These are phyloP conservation scores for Fistulinella cinereoalba DNA, from an alignment of 1,284 basidiomycete species.

Conservation along the genomic window DNA sequence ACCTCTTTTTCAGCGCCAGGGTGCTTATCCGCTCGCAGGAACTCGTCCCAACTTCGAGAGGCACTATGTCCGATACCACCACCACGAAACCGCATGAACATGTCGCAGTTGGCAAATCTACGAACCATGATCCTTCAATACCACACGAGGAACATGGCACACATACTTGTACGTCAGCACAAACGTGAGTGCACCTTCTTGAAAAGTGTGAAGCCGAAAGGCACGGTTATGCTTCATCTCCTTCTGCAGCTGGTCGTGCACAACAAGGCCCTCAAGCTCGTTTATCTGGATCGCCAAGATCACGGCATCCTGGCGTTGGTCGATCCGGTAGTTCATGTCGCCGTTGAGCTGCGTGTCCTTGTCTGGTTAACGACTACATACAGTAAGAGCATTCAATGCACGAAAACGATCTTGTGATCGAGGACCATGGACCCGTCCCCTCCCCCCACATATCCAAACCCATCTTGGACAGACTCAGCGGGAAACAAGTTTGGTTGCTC, in stretches of 20 bases:
- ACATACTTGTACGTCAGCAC: slow-evolving; percentile 97
- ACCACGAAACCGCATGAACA: background rate
- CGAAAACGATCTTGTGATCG: slow-evolving; percentile 92
- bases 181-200: slow-evolving; percentile 81
- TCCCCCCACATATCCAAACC: slow-evolving; percentile 77
- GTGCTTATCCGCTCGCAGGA: too few relatives aligned
- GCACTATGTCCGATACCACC: background rate
- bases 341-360: slow-evolving; percentile 57
- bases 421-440: slow-evolving; percentile 93
- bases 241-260: slow-evolving; percentile 87
- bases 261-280: slow-evolving; percentile 63
- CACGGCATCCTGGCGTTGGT: slow-evolving; percentile 82
- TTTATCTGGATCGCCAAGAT: slow-evolving; percentile 63
- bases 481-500: slow-evolving; percentile 79
- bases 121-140: too few relatives aligned
- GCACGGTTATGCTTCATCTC: slow-evolving; percentile 84
- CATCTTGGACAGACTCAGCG: slow-evolving; percentile 41
- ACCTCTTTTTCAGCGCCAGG: too few relatives aligned
- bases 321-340: slow-evolving; percentile 93
- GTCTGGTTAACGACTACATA: background rate
- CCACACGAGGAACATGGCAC: too few relatives aligned
- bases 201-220: slow-evolving; percentile 83
- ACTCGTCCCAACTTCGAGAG: background rate
- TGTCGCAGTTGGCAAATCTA: background rate
- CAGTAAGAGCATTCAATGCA: slow-evolving; percentile 44